Base-by-base conservation (phyloP, 257 asterid genomes). In the Solanum dulcamara region DNA sequence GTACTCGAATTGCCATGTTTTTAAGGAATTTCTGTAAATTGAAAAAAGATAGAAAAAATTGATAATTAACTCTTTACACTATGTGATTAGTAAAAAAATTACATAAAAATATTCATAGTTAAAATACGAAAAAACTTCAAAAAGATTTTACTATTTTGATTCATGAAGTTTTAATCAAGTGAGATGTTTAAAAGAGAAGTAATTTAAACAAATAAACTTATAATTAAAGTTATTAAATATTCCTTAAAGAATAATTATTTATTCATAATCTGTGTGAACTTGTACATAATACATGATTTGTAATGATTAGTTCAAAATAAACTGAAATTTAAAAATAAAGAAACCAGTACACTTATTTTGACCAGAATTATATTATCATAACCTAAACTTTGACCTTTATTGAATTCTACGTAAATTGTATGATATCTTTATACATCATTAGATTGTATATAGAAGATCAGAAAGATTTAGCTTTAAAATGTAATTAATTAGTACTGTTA, bases 291-390 rank as follows among this genome's bases (percentile, higher is more conserved):
- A 77, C 74, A 67, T 88, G 85, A 71, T 86, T 80, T 77, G 90
- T 84, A 86, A 88, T 86, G 90, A 88, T 88, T 86, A 84, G 59
- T 60, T 72, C 44, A 40, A 84, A 86, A 22, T 79, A 84, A 57
- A 59, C 70, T 38, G 28, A 51, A 55, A 30, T 32, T 7, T 79
- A 18, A 68, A 8, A 30, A 83, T 64, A 40, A 74, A 13, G 42
- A 71, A 70, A 75, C 40, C 66, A 33, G 37, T 71, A 83, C n/a
- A 33, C 32, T 22, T 32, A 33, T 72, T 72, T 72, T 87, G 85
- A 82, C 77, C 60, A 37, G 62, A 77, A 33, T 70, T 70, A 70
- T 46, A 44, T 32, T 67, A 77, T 77, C 6, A 77, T 77, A 77
- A 11, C 26, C 64, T 77, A 46, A 8, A 48, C 17, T 77, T 48